Evolutionary conservation across 441 rosid genomes (phyloP), one percentile per base, ranked within the genome.

Genomic region (Bocquillonia castaneifolia): DNA sequence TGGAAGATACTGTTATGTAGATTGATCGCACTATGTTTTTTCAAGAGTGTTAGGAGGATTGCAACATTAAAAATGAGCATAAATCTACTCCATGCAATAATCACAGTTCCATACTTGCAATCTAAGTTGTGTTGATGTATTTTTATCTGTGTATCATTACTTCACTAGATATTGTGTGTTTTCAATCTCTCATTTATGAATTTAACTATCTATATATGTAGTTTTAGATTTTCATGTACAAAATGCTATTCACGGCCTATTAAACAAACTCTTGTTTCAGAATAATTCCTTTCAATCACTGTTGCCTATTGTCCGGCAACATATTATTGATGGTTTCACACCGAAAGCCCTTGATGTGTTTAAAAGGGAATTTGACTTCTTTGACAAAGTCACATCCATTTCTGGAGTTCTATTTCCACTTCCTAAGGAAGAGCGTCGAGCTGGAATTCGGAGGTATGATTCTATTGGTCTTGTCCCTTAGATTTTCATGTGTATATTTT

Each of bases 371-470:
- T 94, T 92, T 66, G 88, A 87, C 68, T 94, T 94, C 85, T 90
- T 94, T 74, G 94, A 94, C 79, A 80, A 90, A 83, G 99, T 92
- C 65, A 94, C 99, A 69, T 87, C 93, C 42, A 83, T 94, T 74
- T 94, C 99, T 42, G 99, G 98, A 71, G 82, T 71, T 60, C 85
- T 92, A 60, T 75, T 69, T 80, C 88, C 86, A 45, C 82, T 92
- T 63, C 91, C 99, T 25, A 94, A 92, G 81, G 98, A 92, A 80
- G 98, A 92, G 74, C 97, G 98, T 53, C 84, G 97, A 76, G 99
- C 97, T 52, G 96, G 96, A 67, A 94, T 94, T 77, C 85, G 97
- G 64, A 87, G 81, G 99, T 92, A 85, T 67, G 36, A 58, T 64
- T 76, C 59, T 57, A 60, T 39, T 58, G 37, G 73, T 22, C 50